Percentiles rank a stretch among this genome's conserved stretches.
These are phyloP conservation scores for Wallacemonas collosoma DNA, from an alignment of 208 protist species.

Conservation along the genomic window DNA sequence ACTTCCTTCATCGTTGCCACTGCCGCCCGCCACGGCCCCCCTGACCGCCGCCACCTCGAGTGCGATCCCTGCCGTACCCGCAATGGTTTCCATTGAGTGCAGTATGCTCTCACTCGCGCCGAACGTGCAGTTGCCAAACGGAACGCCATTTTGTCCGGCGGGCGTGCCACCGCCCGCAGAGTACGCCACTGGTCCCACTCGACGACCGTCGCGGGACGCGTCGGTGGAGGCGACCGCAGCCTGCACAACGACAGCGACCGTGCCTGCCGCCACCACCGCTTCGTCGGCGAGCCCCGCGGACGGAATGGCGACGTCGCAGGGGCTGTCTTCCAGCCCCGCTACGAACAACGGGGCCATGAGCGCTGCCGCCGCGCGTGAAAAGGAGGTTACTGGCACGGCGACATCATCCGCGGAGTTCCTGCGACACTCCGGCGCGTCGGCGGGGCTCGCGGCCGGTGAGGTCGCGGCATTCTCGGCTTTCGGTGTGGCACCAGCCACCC, in stretches of 20 bases:
- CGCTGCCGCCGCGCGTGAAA: background rate
- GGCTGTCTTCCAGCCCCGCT: too few relatives aligned
- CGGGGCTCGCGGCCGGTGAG: background rate
- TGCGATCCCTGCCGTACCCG: background rate
- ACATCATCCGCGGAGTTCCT: background rate
- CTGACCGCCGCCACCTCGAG: background rate
- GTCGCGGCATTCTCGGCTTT: conserved; percentile 11
- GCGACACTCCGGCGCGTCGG: background rate
- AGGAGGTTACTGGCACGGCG: background rate
- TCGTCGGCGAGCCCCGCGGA: background rate
- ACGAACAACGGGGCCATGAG: background rate
- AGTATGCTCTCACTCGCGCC: conserved; percentile 44
- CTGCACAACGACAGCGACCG: background rate
- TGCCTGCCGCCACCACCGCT: background rate
- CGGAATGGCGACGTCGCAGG: too few relatives aligned
- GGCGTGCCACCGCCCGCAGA: conserved; percentile 48
- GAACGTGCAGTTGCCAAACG: conserved; percentile 47
- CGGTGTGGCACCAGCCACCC: background rate
- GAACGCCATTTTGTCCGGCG: conserved; percentile 58
- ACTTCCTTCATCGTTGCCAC: background rate
- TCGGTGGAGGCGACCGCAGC: background rate
- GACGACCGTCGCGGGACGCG: too few relatives aligned
- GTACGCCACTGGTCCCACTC: conserved; percentile 25
- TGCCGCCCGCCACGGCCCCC: conserved; percentile 9
- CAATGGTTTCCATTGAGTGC: conserved; percentile 32